Evolutionary conservation across 192 early-diverging fungal species (phyloP).

Genomic region (Geosiphon pyriformis): DNA sequence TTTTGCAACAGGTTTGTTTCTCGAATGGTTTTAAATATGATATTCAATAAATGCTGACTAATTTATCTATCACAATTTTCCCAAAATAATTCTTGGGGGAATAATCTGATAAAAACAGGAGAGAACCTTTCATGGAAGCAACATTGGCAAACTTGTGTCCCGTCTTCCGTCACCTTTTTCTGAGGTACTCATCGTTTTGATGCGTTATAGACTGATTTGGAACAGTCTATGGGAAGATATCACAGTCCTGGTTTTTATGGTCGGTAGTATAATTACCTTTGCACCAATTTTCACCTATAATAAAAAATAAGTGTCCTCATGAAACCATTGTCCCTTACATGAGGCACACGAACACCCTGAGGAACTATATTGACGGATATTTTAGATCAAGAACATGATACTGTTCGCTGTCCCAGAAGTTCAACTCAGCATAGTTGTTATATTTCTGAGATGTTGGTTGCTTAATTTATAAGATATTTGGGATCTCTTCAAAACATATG

Average conservation of each 20-base stretch:
- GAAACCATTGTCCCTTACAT: too few relatives aligned
- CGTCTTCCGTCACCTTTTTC: conserved; percentile 46
- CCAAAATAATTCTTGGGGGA: too few relatives aligned
- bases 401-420: too few relatives aligned
- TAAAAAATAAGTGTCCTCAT: too few relatives aligned
- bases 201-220: conserved; percentile 53
- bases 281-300: conserved; percentile 7
- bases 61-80: neutral
- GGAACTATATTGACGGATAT: too few relatives aligned
- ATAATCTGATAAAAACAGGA: too few relatives aligned
- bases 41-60: neutral
- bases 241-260: conserved; percentile 43
- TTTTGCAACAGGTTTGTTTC: conserved; percentile 38
- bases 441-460: too few relatives aligned
- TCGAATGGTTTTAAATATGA: neutral
- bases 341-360: too few relatives aligned
- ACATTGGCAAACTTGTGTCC: conserved; percentile 36
- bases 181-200: conserved; percentile 37
- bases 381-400: too few relatives aligned
- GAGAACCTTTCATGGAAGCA: conserved; percentile 30
- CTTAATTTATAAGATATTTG: too few relatives aligned
- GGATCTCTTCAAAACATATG: too few relatives aligned
- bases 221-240: conserved; percentile 46
- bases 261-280: conserved; percentile 28
- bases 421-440: too few relatives aligned